These are phyloP conservation scores for Magnaporthiopsis incrustans DNA, from an alignment of 2,329 filamentous ascomycete genomes.

Conservation along the genomic window DNA sequence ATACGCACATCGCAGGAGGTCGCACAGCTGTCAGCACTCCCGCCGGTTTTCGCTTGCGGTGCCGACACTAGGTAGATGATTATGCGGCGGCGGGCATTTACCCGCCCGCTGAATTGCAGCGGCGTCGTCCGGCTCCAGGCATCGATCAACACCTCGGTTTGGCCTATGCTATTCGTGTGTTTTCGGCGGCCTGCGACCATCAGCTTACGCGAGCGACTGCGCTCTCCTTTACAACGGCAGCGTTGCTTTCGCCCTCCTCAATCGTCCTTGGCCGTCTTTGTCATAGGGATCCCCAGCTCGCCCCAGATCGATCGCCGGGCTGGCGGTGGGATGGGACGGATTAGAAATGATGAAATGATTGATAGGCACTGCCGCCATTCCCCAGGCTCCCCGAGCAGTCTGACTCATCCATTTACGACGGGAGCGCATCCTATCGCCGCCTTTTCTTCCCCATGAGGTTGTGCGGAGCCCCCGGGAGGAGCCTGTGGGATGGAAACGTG, in stretches of 20 bases:
- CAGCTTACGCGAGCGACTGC: not conserved
- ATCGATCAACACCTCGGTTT: too few relatives aligned
- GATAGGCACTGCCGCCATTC: not conserved
- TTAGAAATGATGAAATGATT: not conserved
- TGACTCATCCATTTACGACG: not conserved
- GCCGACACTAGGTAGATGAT: too few relatives aligned
- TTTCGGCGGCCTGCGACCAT: not conserved
- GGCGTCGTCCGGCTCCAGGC: too few relatives aligned
- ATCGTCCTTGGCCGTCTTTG: not conserved
- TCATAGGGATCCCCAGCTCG: not conserved
- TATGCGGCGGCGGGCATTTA: too few relatives aligned
- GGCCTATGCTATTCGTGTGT: too few relatives aligned
- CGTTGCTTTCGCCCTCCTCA: not conserved
- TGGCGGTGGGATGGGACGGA: not conserved
- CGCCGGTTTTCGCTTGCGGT: too few relatives aligned
- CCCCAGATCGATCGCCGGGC: not conserved
- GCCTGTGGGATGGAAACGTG: not conserved
- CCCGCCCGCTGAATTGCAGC: too few relatives aligned
- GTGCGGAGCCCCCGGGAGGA: not conserved
- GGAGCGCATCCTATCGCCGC: not conserved
- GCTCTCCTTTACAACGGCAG: not conserved
- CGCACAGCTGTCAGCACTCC: too few relatives aligned
- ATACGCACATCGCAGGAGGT: too few relatives aligned
- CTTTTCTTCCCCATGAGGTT: not conserved
- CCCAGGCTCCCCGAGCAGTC: not conserved